Evolutionary conservation across 2,329 filamentous ascomycete genomes (phyloP).

Genomic region (Dendrostoma leiphaemia): DNA sequence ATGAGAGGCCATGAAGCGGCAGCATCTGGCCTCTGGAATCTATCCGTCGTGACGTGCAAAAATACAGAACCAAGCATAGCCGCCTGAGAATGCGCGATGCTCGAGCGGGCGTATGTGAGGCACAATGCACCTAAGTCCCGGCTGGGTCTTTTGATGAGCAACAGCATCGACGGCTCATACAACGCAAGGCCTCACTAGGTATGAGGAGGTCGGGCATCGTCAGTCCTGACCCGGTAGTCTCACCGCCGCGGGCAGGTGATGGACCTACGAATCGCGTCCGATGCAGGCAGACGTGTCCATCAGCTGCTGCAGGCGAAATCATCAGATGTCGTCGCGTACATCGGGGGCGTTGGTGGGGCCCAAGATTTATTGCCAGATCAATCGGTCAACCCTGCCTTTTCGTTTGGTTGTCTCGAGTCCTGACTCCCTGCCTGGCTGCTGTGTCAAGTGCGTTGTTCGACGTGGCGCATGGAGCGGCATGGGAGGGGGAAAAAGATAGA

Average conservation of each 20-base stretch:
- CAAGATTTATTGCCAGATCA: too few relatives aligned
- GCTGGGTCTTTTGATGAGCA: too few relatives aligned
- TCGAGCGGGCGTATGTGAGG: too few relatives aligned
- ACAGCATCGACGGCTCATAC: constrained; percentile 1
- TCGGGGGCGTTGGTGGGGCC: too few relatives aligned
- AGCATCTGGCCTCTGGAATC: background rate
- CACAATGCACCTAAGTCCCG: too few relatives aligned
- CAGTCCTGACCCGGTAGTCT: too few relatives aligned
- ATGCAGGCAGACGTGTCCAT: background rate
- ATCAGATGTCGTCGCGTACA: constrained; percentile 8
- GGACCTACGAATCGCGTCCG: background rate
- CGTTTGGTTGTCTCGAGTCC: background rate
- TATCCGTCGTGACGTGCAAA: background rate
- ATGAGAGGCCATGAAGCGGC: background rate
- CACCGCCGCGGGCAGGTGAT: background rate
- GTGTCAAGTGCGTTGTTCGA: background rate
- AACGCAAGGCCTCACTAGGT: background rate
- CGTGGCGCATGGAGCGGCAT: constrained; percentile 13
- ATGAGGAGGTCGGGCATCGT: too few relatives aligned
- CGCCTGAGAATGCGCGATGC: too few relatives aligned
- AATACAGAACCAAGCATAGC: too few relatives aligned
- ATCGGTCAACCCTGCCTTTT: background rate
- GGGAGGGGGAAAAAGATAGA: too few relatives aligned
- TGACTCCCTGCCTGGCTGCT: background rate
- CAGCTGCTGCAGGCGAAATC: background rate